Evolutionary conservation across 2,329 filamentous ascomycete genomes (phyloP), one percentile per base, ranked within the genome.

Genomic region (Dothidotthia symphoricarpi): DNA sequence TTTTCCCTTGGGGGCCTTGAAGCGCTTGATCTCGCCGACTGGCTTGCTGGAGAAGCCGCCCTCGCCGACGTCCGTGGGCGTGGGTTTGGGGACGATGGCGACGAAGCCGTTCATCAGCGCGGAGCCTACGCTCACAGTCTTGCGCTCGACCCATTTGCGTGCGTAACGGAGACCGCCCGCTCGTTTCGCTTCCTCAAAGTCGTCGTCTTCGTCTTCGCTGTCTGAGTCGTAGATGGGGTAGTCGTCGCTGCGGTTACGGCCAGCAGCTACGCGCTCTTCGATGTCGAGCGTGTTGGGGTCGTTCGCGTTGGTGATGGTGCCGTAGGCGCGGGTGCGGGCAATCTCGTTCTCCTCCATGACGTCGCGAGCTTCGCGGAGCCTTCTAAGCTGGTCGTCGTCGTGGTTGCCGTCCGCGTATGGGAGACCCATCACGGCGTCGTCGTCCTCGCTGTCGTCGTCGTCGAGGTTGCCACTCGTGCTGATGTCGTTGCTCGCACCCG

Each of bases 211-310:
- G 3, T 86, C 85, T 43, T 94, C 88, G 34, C 90, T 85, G 31
- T 89, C 85, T 0, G 89, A 95, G 60, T 98, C 93, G 67, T 98
- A 98, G 11, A 96, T 73, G 2, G 86, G 85, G 55, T 86, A 94
- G 49, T 89, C 86, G 16, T 88, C 83, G 22, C 82, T 75, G 2
- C 72, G 66, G 7, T 80, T 68, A 1, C 76, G 75, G 36, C 82
- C 69, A 14, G 77, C 81, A 2, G 78, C 78, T 16, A 91, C 84
- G 49, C 93, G 88, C 51, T 89, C 89, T 69, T 97, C 91, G 17
- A 90, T 75, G 61, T 97, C 91, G 8, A 84, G 65, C 5, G 65
- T 53, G 41, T 75, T 75, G 12, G 63, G 61, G 11, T 61, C 59
- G 26, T 69, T 51, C 10, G 41, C 55, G 12, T 64, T 59, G 14